Evolutionary conservation across 495 filamentous ascomycete species (phyloP), one percentile per base, ranked within the genome.

Genomic region (Penicillium argentinense): DNA sequence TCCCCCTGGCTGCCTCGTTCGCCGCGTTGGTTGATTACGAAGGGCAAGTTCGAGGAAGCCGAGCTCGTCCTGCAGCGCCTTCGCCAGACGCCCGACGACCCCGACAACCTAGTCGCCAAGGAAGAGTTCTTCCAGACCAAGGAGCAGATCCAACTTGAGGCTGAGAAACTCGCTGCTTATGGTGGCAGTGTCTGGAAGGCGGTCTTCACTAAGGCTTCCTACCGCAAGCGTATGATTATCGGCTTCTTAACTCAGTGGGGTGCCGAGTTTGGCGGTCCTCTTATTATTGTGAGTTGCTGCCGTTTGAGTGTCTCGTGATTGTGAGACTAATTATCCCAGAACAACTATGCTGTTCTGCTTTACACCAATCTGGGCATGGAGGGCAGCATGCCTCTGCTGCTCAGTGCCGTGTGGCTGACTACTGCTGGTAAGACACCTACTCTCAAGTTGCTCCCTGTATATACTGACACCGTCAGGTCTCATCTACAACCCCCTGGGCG

Each of bases 311-410:
- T 4, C 18, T 19, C n/a, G 5, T 9, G 34, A 38, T 9, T 13
- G 12, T 4, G 5, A 5, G n/a, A 21, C 54, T 60, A 27, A 59
- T 18, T 16, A 14, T 32, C 4, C 17, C 19, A 64, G 59, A 71
- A 72, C 39, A 78, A 75, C 52, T 79, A 79, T 46, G 68, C 64
- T 2, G 73, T 79, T 16, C 42, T 79, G 9, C 50, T 79, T n/a
- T 79, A 76, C 54, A 63, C 54, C 3, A 67, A 63, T 17, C 62
- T 79, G 6, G 76, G 76, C 22, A 60, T 74, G 51, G 63, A 54
- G 5, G 68, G 66, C 23, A 59, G 52, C 18, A 71, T 69, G 59
- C 76, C 76, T 13, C 49, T 79, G n/a, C 61, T 79, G 3, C 56
- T 79, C n/a, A 66, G 61, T 47, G 69, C 72, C 12, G 44, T 75